Conservation (phyloP, 2,329 filamentous ascomycete species). For the Gremmenia infestans region DNA sequence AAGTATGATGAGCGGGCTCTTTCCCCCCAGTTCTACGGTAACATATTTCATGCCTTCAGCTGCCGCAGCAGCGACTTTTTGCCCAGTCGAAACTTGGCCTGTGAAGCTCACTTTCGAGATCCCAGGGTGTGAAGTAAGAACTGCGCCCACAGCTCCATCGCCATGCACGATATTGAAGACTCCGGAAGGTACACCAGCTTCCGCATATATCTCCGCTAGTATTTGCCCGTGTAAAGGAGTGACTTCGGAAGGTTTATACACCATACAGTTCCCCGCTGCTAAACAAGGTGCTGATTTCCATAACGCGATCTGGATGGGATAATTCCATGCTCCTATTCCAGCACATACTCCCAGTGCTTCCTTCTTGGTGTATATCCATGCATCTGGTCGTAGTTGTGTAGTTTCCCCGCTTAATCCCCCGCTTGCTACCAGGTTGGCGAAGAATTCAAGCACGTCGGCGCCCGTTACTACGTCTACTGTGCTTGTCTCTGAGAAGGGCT, state of each 20-base stretch:
- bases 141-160: conserved; percentile 70
- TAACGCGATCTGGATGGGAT: conserved; percentile 83
- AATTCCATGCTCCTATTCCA: conserved; percentile 89
- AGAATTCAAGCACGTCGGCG: conserved; percentile 82
- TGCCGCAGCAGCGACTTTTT: conserved; percentile 73
- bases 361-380: conserved; percentile 79
- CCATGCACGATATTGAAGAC: conserved; percentile 88
- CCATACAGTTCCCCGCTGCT: conserved; percentile 82
- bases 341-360: conserved; percentile 78
- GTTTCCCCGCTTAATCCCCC: conserved; percentile 79
- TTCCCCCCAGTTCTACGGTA: conserved; percentile 88
- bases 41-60: conserved; percentile 81
- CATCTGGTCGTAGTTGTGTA: conserved; percentile 66
- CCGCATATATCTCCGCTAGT: conserved; percentile 69
- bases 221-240: conserved; percentile 77
- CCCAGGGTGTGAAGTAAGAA: conserved; percentile 64
- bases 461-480: conserved; percentile 79
- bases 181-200: conserved; percentile 74
- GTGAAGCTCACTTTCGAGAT: conserved; percentile 89
- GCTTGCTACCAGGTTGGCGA: conserved; percentile 71
- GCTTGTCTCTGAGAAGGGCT: conserved; percentile 78
- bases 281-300: conserved; percentile 87
- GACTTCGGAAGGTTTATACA: conserved; percentile 86
- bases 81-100: conserved; percentile 77
- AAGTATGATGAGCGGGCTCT: conserved; percentile 74